Evolutionary conservation across 352 stramenopile genomes (phyloP).

Genomic region (Aphanomyces cochlioides): DNA sequence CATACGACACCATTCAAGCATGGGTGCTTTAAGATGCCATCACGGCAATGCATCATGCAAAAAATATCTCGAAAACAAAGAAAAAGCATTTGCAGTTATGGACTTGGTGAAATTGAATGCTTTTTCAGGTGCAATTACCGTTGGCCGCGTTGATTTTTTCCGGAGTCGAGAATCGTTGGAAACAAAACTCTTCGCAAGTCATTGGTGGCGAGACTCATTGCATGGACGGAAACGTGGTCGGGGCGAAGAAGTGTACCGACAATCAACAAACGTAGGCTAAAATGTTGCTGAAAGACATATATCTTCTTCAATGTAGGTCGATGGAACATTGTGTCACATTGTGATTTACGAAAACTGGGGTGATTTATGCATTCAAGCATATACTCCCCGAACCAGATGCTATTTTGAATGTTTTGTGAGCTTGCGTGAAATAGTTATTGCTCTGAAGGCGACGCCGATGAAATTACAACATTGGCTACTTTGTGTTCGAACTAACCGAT

Average conservation of each 20-base stretch:
- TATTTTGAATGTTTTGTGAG: constrained; percentile 39
- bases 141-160: constrained; percentile 66
- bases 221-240: constrained; percentile 56
- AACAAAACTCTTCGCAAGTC: constrained; percentile 50
- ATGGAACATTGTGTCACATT: constrained; percentile 49
- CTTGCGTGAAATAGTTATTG: constrained; percentile 39
- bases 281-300: not conserved
- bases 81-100: constrained; percentile 44
- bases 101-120: constrained; percentile 59
- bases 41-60: constrained; percentile 22
- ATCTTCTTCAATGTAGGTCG: constrained; percentile 32
- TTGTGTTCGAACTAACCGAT: constrained; percentile 70
- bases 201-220: constrained; percentile 57
- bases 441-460: constrained; percentile 41
- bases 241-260: constrained; percentile 66
- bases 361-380: constrained; percentile 54
- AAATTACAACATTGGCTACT: constrained; percentile 60
- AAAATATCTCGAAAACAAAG: constrained; percentile 26
- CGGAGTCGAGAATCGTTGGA: constrained; percentile 51
- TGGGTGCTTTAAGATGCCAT: not conserved
- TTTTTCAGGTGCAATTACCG: constrained; percentile 63
- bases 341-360: constrained; percentile 78
- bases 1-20: constrained; percentile 28
- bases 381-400: constrained; percentile 41
- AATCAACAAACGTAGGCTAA: constrained; percentile 36